Percentiles rank a stretch among this genome's conserved stretches.
Conservation (phyloP, 2,329 filamentous ascomycete species). For the Nothophoma quercina region DNA sequence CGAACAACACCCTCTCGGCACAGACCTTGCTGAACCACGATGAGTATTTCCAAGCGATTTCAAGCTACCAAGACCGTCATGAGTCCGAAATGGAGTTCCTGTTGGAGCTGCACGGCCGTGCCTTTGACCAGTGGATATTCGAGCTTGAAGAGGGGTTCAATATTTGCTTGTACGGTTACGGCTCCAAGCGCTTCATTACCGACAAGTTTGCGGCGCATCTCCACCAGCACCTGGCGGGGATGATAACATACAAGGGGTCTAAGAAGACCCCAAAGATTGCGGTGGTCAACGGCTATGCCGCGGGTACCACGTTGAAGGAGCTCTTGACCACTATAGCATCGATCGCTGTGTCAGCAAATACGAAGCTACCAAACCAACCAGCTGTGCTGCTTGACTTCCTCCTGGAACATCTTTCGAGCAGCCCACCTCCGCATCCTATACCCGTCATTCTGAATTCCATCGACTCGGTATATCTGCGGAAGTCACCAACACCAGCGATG, state of each 20-base stretch:
- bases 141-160: slow-evolving; percentile 87
- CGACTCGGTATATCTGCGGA: slow-evolving; percentile 79
- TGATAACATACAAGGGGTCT: slow-evolving; percentile 36
- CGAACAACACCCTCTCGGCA: slow-evolving; percentile 80
- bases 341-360: slow-evolving; percentile 61
- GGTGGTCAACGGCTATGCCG: slow-evolving; percentile 84
- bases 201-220: slow-evolving; percentile 77
- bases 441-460: slow-evolving; percentile 85
- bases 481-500: slow-evolving; percentile 71
- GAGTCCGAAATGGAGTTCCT: slow-evolving; percentile 73
- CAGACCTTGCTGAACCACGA: slow-evolving; percentile 85
- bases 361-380: slow-evolving; percentile 70
- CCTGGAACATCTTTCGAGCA: slow-evolving; percentile 64
- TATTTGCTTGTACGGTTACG: slow-evolving; percentile 89
- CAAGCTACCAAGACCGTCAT: slow-evolving; percentile 73
- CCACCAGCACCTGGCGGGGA: slow-evolving; percentile 55
- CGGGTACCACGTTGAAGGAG: slow-evolving; percentile 71
- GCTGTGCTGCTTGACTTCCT: slow-evolving; percentile 73
- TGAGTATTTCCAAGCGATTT: slow-evolving; percentile 80
- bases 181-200: slow-evolving; percentile 81
- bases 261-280: slow-evolving; percentile 69
- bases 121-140: slow-evolving; percentile 91
- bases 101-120: slow-evolving; percentile 76
- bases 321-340: slow-evolving; percentile 73
- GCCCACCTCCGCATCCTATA: slow-evolving; percentile 54